Base-by-base conservation (phyloP, 148 eudicot species). In the Polygonum maritimum region DNA sequence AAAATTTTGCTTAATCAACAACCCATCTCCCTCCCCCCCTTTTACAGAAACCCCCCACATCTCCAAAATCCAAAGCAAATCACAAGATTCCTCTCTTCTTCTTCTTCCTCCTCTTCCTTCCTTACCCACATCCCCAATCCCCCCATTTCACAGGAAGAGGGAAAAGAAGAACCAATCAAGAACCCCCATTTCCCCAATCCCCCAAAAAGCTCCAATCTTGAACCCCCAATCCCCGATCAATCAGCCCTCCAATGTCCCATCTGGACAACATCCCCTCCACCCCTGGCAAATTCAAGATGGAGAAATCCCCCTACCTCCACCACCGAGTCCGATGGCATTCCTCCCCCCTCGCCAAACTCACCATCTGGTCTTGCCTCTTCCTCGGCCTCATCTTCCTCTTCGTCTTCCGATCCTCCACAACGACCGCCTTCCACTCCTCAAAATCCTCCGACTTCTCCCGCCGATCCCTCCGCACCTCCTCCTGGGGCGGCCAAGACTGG, bases 221-320 rank as follows among this genome's bases (percentile, higher is more conserved):
- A 54, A 54, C 1, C 36, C 13, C 18, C 69, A 62, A 6, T 21
- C 26, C 31, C 31, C 16, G 31, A 26, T 26, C 31, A 26, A 26
- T 26, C 69, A 26, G 15, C 16, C 16, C 57, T 19, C 57, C 79
- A 76, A 70, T 84, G 82, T 74, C 82, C 60, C 89, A 86, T 83
- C 80, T 84, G 78, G 93, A 87, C 22, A 81, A 78, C n/a, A 76
- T 55, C 74, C 93, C 89, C 41, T 86, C 91, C 26, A 84, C 93
- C 6, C 88, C 89, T 5, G 93, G 91, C 7, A 87, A 87, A 82
- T 86, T 87, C 85, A 89, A 89, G 88, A 83, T 87, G 85, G 91
- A 88, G 38, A 89, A 89, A 69, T 82, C 89, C 22, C 77, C 84
- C 2, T 87, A 85, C 80, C 77, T 83, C 75, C 83, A 85, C 78